Percentiles rank a stretch among this genome's conserved stretches.
phyloP scores from a whole-genome alignment of 164 flowering plant genomes.

The Litsea cubeba region DNA sequence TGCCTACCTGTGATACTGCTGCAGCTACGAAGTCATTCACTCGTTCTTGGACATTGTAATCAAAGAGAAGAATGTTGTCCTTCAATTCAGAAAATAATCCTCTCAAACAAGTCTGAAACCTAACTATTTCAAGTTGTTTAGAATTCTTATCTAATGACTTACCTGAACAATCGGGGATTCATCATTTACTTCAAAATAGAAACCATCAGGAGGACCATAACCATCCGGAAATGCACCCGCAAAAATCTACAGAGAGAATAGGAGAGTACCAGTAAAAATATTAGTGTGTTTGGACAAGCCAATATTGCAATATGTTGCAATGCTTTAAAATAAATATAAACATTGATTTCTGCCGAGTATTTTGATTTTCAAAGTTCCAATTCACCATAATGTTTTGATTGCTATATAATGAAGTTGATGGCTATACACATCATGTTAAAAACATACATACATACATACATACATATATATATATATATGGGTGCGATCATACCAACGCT shows the following conservation, averaged over 20 bases:
- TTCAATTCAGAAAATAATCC: slow-evolving; percentile 10
- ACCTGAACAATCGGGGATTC: slow-evolving; percentile 55
- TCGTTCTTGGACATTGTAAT: slow-evolving; percentile 87
- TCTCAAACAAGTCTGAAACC: neutral
- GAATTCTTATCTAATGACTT: neutral
- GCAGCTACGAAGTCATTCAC: slow-evolving; percentile 88
- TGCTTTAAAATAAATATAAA: no score
- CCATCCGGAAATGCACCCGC: slow-evolving; percentile 51
- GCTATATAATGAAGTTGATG: no score
- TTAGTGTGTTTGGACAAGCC: no score
- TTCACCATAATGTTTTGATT: no score
- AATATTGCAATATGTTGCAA: no score
- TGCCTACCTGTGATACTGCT: slow-evolving; percentile 68
- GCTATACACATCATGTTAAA: no score
- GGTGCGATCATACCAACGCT: no score
- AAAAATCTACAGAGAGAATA: slow-evolving; percentile 41
- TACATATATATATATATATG: no score
- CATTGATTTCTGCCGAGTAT: no score
- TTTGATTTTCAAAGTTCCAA: no score
- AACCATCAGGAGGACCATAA: slow-evolving; percentile 59
- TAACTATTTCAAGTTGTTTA: neutral
- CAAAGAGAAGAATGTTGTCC: slow-evolving; percentile 57
- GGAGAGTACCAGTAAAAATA: no score
- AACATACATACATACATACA: no score
- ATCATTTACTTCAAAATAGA: slow-evolving; percentile 54